These are phyloP conservation scores for Seiridium unicorne DNA, from an alignment of 2,329 filamentous ascomycete species.

Conservation along the genomic window DNA sequence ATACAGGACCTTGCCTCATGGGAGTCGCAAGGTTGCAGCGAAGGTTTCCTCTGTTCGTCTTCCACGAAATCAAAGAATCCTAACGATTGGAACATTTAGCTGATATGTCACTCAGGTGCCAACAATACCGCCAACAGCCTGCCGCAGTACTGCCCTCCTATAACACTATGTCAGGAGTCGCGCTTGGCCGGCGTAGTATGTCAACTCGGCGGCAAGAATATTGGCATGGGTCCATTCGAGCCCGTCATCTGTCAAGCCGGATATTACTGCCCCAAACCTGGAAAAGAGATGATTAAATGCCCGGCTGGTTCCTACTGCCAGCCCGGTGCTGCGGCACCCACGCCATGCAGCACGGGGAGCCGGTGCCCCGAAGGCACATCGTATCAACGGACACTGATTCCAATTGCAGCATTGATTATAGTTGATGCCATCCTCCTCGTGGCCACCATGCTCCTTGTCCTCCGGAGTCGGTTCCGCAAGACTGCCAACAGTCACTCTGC, in stretches of 20 bases:
- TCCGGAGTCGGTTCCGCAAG: constrained; percentile 34
- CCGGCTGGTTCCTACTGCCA: constrained; percentile 50
- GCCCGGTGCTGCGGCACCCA: constrained; percentile 44
- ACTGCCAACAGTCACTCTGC: constrained; percentile 21
- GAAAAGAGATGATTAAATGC: constrained; percentile 39
- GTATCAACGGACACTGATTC: constrained; percentile 41
- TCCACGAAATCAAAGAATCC: not conserved
- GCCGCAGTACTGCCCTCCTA: constrained; percentile 41
- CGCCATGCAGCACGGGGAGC: constrained; percentile 44
- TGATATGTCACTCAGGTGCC: constrained; percentile 25
- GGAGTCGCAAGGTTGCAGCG: constrained; percentile 33
- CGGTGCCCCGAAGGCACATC: constrained; percentile 42
- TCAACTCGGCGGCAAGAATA: constrained; percentile 28
- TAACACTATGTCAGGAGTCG: constrained; percentile 33
- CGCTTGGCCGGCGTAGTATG: constrained; percentile 34
- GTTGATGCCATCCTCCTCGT: constrained; percentile 41
- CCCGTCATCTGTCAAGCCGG: constrained; percentile 49
- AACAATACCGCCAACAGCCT: constrained; percentile 47
- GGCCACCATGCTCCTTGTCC: constrained; percentile 29
- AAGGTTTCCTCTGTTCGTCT: constrained; percentile 41
- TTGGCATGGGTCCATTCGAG: constrained; percentile 46
- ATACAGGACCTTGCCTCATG: constrained; percentile 36
- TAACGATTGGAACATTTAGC: too few relatives aligned
- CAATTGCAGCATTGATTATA: constrained; percentile 38
- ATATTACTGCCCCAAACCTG: constrained; percentile 44